phyloP scores from a whole-genome alignment of 2,329 filamentous ascomycete genomes.

The Atkinsonella hypoxylon region DNA sequence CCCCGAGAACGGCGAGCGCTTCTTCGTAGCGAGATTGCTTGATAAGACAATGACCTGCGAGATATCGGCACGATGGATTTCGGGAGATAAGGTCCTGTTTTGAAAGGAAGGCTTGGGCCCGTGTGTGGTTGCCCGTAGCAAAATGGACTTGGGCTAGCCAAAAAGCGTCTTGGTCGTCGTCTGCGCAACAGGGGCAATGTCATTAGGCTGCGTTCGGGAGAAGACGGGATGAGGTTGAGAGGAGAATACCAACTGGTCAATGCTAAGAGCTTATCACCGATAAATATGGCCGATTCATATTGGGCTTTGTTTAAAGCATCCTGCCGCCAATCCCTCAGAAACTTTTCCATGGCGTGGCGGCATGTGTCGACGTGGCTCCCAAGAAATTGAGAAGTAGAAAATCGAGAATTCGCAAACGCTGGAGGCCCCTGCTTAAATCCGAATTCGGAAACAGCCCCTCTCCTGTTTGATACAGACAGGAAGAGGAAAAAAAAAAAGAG shows the following conservation, averaged over 20 bases:
- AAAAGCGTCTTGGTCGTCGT: conserved; percentile 87
- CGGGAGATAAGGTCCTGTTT: conserved; percentile 71
- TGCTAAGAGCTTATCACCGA: conserved; percentile 91
- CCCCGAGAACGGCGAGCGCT: conserved; percentile 73
- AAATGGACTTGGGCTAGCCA: conserved; percentile 99
- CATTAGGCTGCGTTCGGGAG: background rate
- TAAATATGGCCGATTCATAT: conserved; percentile 91
- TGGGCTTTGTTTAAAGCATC: conserved; percentile 93
- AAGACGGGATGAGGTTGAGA: background rate
- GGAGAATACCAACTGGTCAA: conserved; percentile 61
- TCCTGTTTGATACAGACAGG: too few relatives aligned
- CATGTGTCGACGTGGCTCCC: background rate
- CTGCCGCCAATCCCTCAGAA: conserved; percentile 87
- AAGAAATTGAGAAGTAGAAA: background rate
- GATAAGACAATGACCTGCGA: conserved; percentile 87
- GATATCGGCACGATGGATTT: conserved; percentile 80
- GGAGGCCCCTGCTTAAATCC: too few relatives aligned
- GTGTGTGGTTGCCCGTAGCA: conserved; percentile 85
- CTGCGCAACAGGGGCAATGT: conserved; percentile 31
- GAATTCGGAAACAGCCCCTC: too few relatives aligned
- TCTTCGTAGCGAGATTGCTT: conserved; percentile 87
- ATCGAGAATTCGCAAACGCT: too few relatives aligned
- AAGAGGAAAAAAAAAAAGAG: too few relatives aligned
- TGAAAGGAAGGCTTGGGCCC: conserved; percentile 75
- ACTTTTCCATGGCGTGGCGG: conserved; percentile 64